Evolutionary conservation across 2,329 filamentous ascomycete species (phyloP).

Genomic region (Fusarium sp.): DNA sequence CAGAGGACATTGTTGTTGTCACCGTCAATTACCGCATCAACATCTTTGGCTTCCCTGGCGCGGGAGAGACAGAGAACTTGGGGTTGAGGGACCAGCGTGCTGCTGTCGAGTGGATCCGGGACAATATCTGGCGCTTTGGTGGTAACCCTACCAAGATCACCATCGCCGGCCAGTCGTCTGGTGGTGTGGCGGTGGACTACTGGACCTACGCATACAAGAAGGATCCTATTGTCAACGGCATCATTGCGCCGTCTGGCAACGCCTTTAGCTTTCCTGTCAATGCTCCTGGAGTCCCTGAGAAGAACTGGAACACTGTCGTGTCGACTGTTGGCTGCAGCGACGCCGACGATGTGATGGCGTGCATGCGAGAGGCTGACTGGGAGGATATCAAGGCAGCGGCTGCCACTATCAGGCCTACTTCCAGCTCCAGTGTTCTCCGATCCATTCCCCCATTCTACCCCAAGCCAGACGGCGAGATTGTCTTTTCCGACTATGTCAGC

Average conservation of each 20-base stretch:
- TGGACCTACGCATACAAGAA: slow-evolving; percentile 65
- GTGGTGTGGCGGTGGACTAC: slow-evolving; percentile 60
- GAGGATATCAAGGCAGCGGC: slow-evolving; percentile 56
- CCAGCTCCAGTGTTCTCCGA: slow-evolving; percentile 55
- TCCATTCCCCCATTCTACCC: slow-evolving; percentile 60
- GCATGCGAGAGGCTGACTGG: slow-evolving; percentile 57
- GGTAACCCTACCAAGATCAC: slow-evolving; percentile 52
- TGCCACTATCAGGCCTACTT: slow-evolving; percentile 51
- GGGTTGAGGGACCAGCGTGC: slow-evolving; percentile 51
- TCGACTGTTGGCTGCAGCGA: slow-evolving; percentile 56
- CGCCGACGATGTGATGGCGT: slow-evolving; percentile 51
- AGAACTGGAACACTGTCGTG: slow-evolving; percentile 61
- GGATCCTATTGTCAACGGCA: slow-evolving; percentile 64
- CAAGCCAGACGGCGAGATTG: slow-evolving; percentile 56
- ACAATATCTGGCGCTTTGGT: slow-evolving; percentile 52
- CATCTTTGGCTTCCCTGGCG: slow-evolving; percentile 60
- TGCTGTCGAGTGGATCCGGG: slow-evolving; percentile 53
- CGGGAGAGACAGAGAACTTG: slow-evolving; percentile 44
- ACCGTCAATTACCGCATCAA: slow-evolving; percentile 64
- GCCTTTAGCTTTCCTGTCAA: slow-evolving; percentile 63
- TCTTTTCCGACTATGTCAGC: slow-evolving; percentile 60
- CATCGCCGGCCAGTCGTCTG: slow-evolving; percentile 54
- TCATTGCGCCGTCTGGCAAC: slow-evolving; percentile 64
- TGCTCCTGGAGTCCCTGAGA: slow-evolving; percentile 50
- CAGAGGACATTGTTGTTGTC: slow-evolving; percentile 62